A percentile compares a stretch with the other conserved stretches of the same genome.
phyloP scores from a whole-genome alignment of 352 stramenopile genomes.

The Globisporangium acanthophoron region DNA sequence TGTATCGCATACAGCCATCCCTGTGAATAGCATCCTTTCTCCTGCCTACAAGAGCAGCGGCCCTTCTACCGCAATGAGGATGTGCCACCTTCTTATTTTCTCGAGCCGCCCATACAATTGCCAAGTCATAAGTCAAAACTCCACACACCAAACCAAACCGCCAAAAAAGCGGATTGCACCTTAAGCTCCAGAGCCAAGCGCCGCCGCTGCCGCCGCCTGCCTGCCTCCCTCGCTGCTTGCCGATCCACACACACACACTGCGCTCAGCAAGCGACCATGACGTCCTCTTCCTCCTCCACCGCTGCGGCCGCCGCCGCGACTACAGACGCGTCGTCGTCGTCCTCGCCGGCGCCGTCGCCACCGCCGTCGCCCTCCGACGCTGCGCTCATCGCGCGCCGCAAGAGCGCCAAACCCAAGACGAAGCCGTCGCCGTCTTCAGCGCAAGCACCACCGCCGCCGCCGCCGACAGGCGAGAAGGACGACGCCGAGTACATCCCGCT shows the following conservation, averaged over 20 bases:
- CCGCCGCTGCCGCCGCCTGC: background rate
- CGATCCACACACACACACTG: too few relatives aligned
- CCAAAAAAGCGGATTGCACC: background rate
- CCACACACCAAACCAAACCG: background rate
- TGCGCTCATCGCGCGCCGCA: conserved; percentile 3
- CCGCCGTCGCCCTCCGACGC: conserved; percentile 6
- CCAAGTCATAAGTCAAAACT: background rate
- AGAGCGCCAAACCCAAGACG: background rate
- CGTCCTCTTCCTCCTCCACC: background rate
- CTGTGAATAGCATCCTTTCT: background rate
- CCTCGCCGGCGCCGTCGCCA: background rate
- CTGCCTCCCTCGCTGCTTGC: too few relatives aligned
- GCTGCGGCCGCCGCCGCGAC: background rate
- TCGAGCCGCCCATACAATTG: background rate
- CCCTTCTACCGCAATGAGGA: background rate
- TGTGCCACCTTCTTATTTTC: background rate
- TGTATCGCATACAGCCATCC: too few relatives aligned
- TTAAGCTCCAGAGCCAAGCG: background rate
- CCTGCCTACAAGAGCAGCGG: background rate
- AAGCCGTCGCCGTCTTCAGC: background rate
- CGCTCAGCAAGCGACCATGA: background rate
- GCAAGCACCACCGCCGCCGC: background rate
- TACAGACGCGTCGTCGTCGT: background rate
- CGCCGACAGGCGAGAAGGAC: conserved; percentile 13
- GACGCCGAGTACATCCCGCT: conserved; percentile 85